A percentile compares a stretch with the other conserved stretches of the same genome.
These are phyloP conservation scores for Pichia sp. DNA, from an alignment of 1,139 yeast species.

Conservation along the genomic window DNA sequence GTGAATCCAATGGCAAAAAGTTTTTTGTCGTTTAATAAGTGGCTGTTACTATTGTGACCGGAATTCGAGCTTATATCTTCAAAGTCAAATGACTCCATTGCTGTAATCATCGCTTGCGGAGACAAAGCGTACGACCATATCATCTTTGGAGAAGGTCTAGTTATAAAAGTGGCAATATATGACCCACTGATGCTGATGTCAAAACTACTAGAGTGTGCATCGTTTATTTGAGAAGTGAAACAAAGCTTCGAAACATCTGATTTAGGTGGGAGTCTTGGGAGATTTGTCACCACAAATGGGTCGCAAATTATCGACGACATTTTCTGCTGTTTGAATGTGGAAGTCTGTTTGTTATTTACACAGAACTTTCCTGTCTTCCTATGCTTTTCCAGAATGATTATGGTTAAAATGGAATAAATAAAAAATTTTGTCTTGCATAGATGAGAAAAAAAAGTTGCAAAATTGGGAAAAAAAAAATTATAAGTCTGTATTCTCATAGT, in stretches of 20 bases:
- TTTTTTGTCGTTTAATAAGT: conserved; percentile 20
- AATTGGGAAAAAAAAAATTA: background rate
- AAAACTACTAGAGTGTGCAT: conserved; percentile 25
- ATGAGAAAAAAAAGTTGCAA: conserved; percentile 2
- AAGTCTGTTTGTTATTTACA: background rate
- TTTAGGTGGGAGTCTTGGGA: conserved; percentile 30
- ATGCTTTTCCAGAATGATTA: background rate
- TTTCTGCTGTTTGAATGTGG: background rate
- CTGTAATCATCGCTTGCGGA: conserved; percentile 47
- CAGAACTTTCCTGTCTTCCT: background rate
- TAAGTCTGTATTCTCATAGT: background rate
- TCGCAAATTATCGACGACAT: conserved; percentile 28
- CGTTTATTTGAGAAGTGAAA: conserved; percentile 23
- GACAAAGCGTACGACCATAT: conserved; percentile 70
- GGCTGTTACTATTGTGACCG: background rate
- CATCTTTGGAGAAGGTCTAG: conserved; percentile 77
- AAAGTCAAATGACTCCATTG: conserved; percentile 27
- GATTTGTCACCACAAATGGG: conserved; percentile 30
- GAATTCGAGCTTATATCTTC: conserved; percentile 4
- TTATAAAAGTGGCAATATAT: conserved; percentile 62
- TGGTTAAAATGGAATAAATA: conserved; percentile 1
- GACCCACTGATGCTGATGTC: conserved; percentile 76
- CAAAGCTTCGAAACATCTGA: conserved; percentile 23
- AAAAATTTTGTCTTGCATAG: conserved; percentile 7
- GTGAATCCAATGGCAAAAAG: conserved; percentile 40